phyloP scores from a whole-genome alignment of 768 basidiomycete genomes.

The Trametes cubensis region DNA sequence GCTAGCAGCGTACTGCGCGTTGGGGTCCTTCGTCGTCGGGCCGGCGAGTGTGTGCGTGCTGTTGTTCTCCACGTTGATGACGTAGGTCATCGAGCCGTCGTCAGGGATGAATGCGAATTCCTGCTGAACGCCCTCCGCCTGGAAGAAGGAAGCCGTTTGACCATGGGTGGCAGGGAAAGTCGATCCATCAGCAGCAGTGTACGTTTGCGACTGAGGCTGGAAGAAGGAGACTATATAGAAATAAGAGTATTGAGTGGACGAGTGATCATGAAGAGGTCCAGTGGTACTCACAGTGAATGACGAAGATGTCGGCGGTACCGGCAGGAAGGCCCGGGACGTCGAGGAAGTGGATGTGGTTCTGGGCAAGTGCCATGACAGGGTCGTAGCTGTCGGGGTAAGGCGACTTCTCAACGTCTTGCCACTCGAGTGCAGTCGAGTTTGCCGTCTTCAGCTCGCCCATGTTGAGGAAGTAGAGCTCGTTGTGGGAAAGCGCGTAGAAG shows the following conservation, averaged over 20 bases:
- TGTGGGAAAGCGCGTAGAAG: constrained; percentile 75
- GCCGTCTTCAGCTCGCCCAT: constrained; percentile 68
- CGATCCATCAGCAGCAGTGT: constrained; percentile 47
- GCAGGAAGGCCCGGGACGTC: constrained; percentile 67
- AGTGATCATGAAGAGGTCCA: not conserved
- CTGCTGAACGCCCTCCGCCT: constrained; percentile 57
- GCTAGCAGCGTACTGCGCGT: constrained; percentile 65
- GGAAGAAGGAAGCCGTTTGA: constrained; percentile 72
- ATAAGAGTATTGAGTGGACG: not conserved
- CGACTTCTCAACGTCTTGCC: constrained; percentile 62
- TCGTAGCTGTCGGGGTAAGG: constrained; percentile 58
- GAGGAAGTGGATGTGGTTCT: constrained; percentile 87
- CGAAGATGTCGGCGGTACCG: constrained; percentile 77
- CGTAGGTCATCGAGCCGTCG: constrained; percentile 71
- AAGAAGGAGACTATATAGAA: constrained; percentile 64
- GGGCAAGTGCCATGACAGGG: constrained; percentile 79
- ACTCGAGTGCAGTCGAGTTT: constrained; percentile 56
- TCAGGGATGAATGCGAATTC: constrained; percentile 80
- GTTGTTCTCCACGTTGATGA: constrained; percentile 75
- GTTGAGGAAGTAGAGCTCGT: constrained; percentile 69
- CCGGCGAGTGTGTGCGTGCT: constrained; percentile 62
- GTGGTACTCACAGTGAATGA: constrained; percentile 77
- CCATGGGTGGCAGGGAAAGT: constrained; percentile 72
- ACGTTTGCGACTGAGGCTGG: constrained; percentile 70
- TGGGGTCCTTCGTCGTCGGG: constrained; percentile 60